Evolutionary conservation across 208 protist genomes (phyloP).

Genomic region (Trypanosoma melophagium): DNA sequence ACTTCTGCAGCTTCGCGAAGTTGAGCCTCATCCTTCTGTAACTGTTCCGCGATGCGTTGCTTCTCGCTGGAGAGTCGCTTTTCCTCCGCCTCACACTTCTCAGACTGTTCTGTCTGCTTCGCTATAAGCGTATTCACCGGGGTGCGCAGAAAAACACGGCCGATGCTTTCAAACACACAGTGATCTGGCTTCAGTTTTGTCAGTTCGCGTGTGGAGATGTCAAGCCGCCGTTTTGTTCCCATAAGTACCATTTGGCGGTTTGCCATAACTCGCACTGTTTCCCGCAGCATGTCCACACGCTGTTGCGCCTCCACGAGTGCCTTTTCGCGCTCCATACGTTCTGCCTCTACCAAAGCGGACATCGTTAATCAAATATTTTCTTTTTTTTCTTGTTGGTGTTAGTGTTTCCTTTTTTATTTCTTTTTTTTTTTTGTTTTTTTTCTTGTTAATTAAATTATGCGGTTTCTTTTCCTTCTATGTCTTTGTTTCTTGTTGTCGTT

Average conservation of each 20-base stretch:
- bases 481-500: too few species aligned
- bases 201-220: slow-evolving; percentile 81
- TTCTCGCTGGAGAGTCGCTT: slow-evolving; percentile 76
- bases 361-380: slow-evolving; percentile 43
- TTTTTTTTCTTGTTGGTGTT: not conserved
- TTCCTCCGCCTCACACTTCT: slow-evolving; percentile 81
- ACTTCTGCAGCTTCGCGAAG: slow-evolving; percentile 66
- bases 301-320: slow-evolving; percentile 81
- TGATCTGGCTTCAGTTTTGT: slow-evolving; percentile 62
- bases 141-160: slow-evolving; percentile 75
- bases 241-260: slow-evolving; percentile 74
- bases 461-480: not conserved
- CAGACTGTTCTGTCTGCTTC: slow-evolving; percentile 58
- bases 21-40: slow-evolving; percentile 72
- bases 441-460: slow-evolving; percentile 6
- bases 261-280: slow-evolving; percentile 81
- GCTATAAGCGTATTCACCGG: slow-evolving; percentile 70
- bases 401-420: not conserved
- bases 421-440: slow-evolving; percentile 9
- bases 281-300: slow-evolving; percentile 65
- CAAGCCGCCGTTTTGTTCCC: slow-evolving; percentile 60
- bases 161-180: slow-evolving; percentile 77
- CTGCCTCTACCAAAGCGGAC: slow-evolving; percentile 64
- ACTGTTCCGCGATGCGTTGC: slow-evolving; percentile 69
- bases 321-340: slow-evolving; percentile 91